Evolutionary conservation across 192 early-diverging fungal species (phyloP), one percentile per base, ranked within the genome.

Genomic region (Entomortierella beljakovae): DNA sequence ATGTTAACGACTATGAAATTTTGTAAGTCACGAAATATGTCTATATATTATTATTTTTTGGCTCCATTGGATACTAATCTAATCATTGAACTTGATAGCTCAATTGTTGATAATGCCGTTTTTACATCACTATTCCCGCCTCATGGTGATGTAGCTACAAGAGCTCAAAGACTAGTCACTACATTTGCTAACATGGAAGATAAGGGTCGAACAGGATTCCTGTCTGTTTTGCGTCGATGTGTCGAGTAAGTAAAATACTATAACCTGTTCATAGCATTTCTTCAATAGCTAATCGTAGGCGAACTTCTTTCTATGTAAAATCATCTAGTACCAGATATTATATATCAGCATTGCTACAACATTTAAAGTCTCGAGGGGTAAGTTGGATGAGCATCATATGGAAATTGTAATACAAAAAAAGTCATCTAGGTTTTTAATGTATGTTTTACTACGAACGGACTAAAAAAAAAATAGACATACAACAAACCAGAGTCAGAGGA

Each of bases 1-100:
- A 96, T 72, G 81, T 95, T 25, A 93, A 94, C 65, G 96, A 97
- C 51, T 68, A 84, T 4, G 93, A 96, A n/a, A 82, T 90, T 6
- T 89, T 85, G 90, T 93, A 85, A 72, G 88, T 68, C 25, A n/a
- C n/a, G n/a, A n/a, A n/a, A n/a, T n/a, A n/a, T n/a, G n/a, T n/a
- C n/a, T n/a, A 28, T 58, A 26, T 11, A 55, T 34, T 55, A 29
- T 15, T 15, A 15, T 46, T 46, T 46, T 10, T 20, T 46, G n/a
- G n/a, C n/a, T n/a, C n/a, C n/a, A n/a, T n/a, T n/a, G n/a, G n/a
- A n/a, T n/a, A n/a, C n/a, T 46, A 20, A 20, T 10, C 15, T 46
- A 34, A 57, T 25, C 48, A 5, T 32, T 33, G 3, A 10, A 11
- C 2, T 22, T 46, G 1, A 31, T 64, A 90, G 88, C n/a, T 46